These are phyloP conservation scores for Magnolia kwangsiensis DNA, from an alignment of 164 flowering plant genomes.

Conservation along the genomic window DNA sequence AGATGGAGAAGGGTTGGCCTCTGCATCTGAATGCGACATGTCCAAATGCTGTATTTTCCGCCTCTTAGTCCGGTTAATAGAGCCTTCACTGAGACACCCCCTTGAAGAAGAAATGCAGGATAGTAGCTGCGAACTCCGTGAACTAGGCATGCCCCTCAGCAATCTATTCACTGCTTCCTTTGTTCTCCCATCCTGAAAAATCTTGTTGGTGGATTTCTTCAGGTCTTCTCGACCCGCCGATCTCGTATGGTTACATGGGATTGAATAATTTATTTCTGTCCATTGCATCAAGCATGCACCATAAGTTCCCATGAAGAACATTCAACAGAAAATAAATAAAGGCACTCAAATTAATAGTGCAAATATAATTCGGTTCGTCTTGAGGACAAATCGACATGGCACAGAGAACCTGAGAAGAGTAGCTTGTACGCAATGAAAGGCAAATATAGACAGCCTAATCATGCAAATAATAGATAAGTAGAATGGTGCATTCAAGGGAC, in stretches of 20 bases:
- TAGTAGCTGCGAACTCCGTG: constrained; percentile 30
- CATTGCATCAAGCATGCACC: background rate
- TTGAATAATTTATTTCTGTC: constrained; percentile 22
- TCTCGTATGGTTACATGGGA: constrained; percentile 31
- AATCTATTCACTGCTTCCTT: constrained; percentile 33
- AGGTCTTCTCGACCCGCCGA: constrained; percentile 6
- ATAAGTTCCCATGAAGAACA: background rate
- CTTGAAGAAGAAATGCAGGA: constrained; percentile 25
- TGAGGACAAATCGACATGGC: too few relatives aligned
- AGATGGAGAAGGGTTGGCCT: background rate
- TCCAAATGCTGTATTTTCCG: background rate
- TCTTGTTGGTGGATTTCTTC: constrained; percentile 23
- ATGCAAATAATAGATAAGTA: too few relatives aligned
- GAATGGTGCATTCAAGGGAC: too few relatives aligned
- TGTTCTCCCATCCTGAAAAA: constrained; percentile 27
- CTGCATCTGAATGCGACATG: background rate
- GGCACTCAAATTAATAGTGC: background rate
- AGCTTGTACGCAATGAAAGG: background rate
- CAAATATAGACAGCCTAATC: too few relatives aligned
- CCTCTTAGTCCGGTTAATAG: constrained; percentile 16
- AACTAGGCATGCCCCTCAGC: constrained; percentile 28
- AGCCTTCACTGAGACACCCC: constrained; percentile 26
- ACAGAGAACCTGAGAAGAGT: background rate
- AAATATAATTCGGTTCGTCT: background rate
- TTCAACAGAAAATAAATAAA: background rate